Base-by-base conservation (phyloP, 2,329 filamentous ascomycete genomes). In the Nigrospora oryzae region DNA sequence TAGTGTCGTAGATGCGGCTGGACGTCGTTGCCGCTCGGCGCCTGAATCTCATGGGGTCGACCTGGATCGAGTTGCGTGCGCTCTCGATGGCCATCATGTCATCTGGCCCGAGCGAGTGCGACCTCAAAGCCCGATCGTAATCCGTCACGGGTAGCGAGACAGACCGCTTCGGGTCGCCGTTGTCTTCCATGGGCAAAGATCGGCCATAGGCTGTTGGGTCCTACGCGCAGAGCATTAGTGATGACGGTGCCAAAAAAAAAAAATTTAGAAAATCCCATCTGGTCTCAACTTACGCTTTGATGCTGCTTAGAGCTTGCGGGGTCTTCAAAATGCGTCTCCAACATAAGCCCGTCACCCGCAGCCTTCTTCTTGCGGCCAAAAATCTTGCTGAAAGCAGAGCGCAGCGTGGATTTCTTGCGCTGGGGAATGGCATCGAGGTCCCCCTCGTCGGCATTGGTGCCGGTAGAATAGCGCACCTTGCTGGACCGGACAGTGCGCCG, bases 141-240 rank as follows among this genome's bases (percentile, higher is more conserved):
- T 83, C 79, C 38, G 73, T 78, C 42, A 82, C 70, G 10, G 79
- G 79, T 31, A 81, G 54, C 5, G 80, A 82, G 5, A 69, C 68
- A 8, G 79, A 78, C 45, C 78, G 73, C 54, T 80, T 77, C 15
- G 68, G 62, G 49, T 70, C 70, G 47, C 23, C 23, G 7, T 7
- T 7, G 7, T 39, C 54, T 42, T 63, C 63, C 40, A 59, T 64
- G 36, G 49, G 49, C 42, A 42, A 49, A 51, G 41, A 52, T 50
- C 56, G 63, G 49, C 32, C 36, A 42, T 2, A n/a, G 19, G 11
- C n/a, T 15, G 36, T 38, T 36, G 40, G 23, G 23, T 28, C 23
- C 23, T 28, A 28, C 7, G 23, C 23, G 23, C 23, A 28, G 23
- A 4, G 7, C 23, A 10, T 28, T 28, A 23, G 39, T 41, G n/a